Conservation (phyloP, 495 filamentous ascomycete species). For the Xylaria palmicola region DNA sequence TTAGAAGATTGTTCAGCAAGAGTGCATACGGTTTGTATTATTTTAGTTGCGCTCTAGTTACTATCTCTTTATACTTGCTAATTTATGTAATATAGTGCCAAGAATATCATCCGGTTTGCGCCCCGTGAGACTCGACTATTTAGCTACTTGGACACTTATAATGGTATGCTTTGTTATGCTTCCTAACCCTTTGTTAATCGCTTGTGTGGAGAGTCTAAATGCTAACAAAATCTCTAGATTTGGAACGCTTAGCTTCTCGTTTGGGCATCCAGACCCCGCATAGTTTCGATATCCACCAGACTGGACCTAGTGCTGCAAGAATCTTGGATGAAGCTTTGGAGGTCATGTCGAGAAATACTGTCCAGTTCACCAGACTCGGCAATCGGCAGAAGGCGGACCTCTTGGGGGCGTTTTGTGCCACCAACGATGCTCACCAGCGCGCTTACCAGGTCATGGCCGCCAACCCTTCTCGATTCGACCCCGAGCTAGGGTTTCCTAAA, state of each 20-base stretch:
- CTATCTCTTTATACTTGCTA: background rate
- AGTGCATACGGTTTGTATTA: background rate
- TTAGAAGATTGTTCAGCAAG: constrained; percentile 5
- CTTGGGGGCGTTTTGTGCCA: background rate
- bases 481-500: too few relatives aligned
- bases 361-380: background rate
- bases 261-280: background rate
- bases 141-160: background rate
- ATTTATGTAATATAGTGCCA: background rate
- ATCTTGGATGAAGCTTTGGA: background rate
- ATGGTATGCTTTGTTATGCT: background rate
- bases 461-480: background rate
- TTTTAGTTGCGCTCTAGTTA: background rate
- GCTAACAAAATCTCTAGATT: background rate
- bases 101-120: background rate
- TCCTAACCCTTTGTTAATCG: background rate
- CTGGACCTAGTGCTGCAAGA: background rate
- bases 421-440: background rate
- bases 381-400: background rate
- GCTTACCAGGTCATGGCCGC: background rate
- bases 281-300: constrained; percentile 2
- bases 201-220: background rate
- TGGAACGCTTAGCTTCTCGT: background rate
- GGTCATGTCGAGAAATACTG: background rate
- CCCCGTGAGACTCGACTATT: background rate